phyloP scores from a whole-genome alignment of 2,329 filamentous ascomycete species.

The Fusarium sulawesiense region DNA sequence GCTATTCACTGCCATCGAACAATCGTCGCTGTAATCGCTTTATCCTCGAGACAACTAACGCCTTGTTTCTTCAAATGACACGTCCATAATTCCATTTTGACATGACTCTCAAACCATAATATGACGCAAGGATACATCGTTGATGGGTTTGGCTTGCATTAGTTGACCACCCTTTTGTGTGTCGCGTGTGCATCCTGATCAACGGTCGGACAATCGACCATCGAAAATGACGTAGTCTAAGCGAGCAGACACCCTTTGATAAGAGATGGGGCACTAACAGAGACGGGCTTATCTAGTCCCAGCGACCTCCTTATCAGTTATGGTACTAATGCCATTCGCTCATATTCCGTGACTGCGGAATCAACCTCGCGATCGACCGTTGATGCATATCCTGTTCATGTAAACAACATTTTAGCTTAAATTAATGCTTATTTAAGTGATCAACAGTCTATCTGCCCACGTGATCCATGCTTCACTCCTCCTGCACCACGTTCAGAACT shows the following conservation, averaged over 20 bases:
- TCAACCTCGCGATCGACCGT: background rate
- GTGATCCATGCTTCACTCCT: background rate
- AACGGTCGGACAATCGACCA: background rate
- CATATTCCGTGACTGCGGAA: background rate
- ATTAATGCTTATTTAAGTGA: background rate
- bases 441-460: rapidly evolving
- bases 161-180: background rate
- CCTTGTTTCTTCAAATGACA: background rate
- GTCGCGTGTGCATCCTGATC: background rate
- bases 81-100: background rate
- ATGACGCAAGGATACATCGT: constrained; percentile 7
- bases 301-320: too few species aligned
- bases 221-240: background rate
- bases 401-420: constrained; percentile 1
- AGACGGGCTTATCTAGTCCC: too few species aligned
- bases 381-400: background rate
- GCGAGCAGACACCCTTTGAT: too few species aligned
- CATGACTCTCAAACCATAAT: background rate
- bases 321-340: background rate
- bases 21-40: background rate
- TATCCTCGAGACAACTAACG: background rate
- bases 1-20: background rate
- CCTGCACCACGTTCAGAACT: background rate
- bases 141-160: constrained; percentile 10
- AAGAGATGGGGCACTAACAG: background rate